Evolutionary conservation across 1,139 yeast genomes (phyloP).

Genomic region (Saccharomyces hybrid): DNA sequence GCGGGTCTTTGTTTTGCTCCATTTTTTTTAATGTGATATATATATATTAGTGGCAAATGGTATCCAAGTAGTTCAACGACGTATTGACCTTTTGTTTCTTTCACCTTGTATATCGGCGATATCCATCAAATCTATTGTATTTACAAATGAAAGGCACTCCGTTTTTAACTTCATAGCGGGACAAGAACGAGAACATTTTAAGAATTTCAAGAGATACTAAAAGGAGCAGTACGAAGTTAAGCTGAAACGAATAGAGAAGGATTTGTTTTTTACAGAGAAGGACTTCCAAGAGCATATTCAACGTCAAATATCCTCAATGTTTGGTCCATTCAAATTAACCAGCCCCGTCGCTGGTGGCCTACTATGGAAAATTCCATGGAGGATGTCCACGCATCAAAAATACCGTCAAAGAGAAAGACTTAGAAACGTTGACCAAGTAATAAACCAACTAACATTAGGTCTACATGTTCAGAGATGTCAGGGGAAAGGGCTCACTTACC

Average conservation of each 20-base stretch:
- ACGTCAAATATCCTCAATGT: slow-evolving; percentile 39
- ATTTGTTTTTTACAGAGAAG: neutral
- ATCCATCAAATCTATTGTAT: neutral
- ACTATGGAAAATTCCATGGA: slow-evolving; percentile 74
- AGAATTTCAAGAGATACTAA: neutral
- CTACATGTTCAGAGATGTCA: slow-evolving; percentile 37
- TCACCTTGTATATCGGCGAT: no score
- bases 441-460: slow-evolving; percentile 62
- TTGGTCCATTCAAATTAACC: slow-evolving; percentile 74
- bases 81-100: no score
- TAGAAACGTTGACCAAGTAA: slow-evolving; percentile 71
- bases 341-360: slow-evolving; percentile 67
- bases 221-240: neutral
- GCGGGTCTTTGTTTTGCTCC: neutral
- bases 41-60: no score
- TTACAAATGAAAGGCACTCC: neutral
- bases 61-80: no score
- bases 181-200: neutral
- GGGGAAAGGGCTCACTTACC: slow-evolving; percentile 46
- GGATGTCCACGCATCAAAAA: slow-evolving; percentile 77
- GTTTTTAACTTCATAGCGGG: neutral
- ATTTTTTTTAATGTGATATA: neutral
- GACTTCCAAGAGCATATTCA: neutral
- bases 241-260: neutral
- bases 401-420: slow-evolving; percentile 76